phyloP scores from a whole-genome alignment of 2,329 filamentous ascomycete species.

The Blastomyces percursus region DNA sequence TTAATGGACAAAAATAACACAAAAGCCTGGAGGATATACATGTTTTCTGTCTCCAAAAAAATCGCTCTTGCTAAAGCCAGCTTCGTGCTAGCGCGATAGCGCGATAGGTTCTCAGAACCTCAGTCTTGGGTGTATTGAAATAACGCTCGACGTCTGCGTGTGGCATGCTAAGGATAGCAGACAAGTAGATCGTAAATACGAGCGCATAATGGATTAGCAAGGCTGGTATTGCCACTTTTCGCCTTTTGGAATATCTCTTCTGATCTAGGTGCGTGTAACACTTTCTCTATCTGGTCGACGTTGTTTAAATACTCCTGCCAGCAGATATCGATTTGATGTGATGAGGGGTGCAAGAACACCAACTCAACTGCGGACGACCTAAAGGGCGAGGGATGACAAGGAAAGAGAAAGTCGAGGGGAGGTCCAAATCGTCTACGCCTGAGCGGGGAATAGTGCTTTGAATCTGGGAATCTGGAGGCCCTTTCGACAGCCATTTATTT shows the following conservation, averaged over 20 bases:
- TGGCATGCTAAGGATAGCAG: conserved; percentile 40
- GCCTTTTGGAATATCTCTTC: conserved; percentile 38
- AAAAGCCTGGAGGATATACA: conserved; percentile 47
- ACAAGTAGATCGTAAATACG: conserved; percentile 49
- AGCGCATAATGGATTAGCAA: conserved; percentile 43
- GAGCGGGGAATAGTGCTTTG: not conserved
- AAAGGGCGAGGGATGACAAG: not conserved
- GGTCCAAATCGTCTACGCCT: not conserved
- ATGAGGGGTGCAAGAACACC: conserved; percentile 6
- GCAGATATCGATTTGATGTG: conserved; percentile 9
- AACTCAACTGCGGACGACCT: conserved; percentile 3
- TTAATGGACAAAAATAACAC: conserved; percentile 45
- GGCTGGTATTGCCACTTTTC: conserved; percentile 34
- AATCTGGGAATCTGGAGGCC: too few species aligned
- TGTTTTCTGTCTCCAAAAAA: conserved; percentile 47
- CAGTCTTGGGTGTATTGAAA: conserved; percentile 19
- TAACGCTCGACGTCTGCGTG: conserved; percentile 25
- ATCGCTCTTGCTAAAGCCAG: conserved; percentile 48
- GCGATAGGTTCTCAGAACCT: conserved; percentile 43
- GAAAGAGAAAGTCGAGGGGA: not conserved
- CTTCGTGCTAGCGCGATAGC: conserved; percentile 46
- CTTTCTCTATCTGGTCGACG: conserved; percentile 46
- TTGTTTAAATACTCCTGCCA: conserved; percentile 19
- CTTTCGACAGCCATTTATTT: not conserved
- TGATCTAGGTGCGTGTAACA: conserved; percentile 43